Evolutionary conservation across 441 rosid genomes (phyloP).

Genomic region (Euphorbia corollata): DNA sequence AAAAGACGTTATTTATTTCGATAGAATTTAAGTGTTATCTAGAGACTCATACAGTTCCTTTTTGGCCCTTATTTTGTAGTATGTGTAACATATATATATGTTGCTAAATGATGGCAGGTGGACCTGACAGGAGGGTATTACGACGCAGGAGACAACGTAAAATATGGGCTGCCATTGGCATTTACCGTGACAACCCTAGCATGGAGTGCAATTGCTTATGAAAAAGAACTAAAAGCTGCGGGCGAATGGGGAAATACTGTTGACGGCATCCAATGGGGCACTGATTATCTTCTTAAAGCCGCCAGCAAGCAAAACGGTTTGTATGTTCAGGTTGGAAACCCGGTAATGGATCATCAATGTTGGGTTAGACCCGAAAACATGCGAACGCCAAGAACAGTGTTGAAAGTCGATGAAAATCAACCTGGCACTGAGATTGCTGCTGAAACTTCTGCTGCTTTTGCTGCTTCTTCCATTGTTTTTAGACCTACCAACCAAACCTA

Average conservation of each 20-base stretch:
- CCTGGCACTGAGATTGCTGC: constrained; percentile 88
- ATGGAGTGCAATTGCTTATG: constrained; percentile 52
- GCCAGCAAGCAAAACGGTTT: constrained; percentile 35
- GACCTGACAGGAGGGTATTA: constrained; percentile 85
- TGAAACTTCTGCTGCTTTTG: constrained; percentile 75
- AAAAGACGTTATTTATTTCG: no score
- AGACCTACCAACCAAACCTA: constrained; percentile 39
- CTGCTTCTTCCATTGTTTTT: constrained; percentile 72
- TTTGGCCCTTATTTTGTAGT: no score
- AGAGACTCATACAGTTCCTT: no score
- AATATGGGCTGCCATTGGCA: constrained; percentile 86
- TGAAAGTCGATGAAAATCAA: constrained; percentile 32
- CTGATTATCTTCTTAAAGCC: constrained; percentile 76
- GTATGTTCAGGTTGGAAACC: constrained; percentile 91
- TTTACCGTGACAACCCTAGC: constrained; percentile 74
- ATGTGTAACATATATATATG: no score
- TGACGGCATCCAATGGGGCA: constrained; percentile 74
- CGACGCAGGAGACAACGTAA: constrained; percentile 94
- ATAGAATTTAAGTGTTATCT: no score
- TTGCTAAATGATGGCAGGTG: constrained; percentile 26
- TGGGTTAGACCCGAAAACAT: constrained; percentile 81
- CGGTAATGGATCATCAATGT: constrained; percentile 62
- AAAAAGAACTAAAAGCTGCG: constrained; percentile 35
- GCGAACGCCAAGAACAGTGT: constrained; percentile 63
- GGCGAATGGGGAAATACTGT: constrained; percentile 45